Evolutionary conservation across 352 stramenopile species (phyloP).

Genomic region (Pythium dissimile): DNA sequence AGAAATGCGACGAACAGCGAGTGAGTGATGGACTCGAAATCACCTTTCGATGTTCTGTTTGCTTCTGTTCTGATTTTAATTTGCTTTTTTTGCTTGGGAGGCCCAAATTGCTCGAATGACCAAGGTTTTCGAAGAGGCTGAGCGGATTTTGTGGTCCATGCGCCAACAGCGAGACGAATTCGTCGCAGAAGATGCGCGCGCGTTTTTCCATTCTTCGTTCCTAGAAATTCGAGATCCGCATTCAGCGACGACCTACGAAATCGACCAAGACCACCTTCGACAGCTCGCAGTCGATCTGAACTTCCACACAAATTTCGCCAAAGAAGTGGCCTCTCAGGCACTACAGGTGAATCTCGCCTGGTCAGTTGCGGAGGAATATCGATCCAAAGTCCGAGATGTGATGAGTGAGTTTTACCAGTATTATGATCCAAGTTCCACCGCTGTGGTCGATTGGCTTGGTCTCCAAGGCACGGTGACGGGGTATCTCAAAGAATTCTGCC

Average conservation of each 20-base stretch:
- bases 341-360: conserved; percentile 4
- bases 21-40: not conserved
- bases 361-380: not conserved
- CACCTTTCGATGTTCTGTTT: not conserved
- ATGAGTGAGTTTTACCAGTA: not conserved
- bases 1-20: conserved; percentile 6
- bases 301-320: not conserved
- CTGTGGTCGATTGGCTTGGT: too few species aligned
- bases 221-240: not conserved
- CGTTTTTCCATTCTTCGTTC: conserved; percentile 10
- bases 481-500: conserved; percentile 19
- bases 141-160: conserved; percentile 8
- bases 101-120: conserved; percentile 2
- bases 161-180: not conserved
- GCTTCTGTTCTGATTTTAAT: not conserved
- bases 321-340: not conserved
- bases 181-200: conserved; percentile 2
- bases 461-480: too few species aligned
- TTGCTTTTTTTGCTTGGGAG: not conserved
- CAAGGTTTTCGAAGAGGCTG: conserved; percentile 5
- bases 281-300: conserved; percentile 11
- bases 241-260: not conserved
- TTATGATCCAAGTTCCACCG: too few species aligned
- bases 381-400: not conserved
- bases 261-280: conserved; percentile 4